Base-by-base conservation (phyloP, 352 stramenopile species). In the Blastocystis sp. region DNA sequence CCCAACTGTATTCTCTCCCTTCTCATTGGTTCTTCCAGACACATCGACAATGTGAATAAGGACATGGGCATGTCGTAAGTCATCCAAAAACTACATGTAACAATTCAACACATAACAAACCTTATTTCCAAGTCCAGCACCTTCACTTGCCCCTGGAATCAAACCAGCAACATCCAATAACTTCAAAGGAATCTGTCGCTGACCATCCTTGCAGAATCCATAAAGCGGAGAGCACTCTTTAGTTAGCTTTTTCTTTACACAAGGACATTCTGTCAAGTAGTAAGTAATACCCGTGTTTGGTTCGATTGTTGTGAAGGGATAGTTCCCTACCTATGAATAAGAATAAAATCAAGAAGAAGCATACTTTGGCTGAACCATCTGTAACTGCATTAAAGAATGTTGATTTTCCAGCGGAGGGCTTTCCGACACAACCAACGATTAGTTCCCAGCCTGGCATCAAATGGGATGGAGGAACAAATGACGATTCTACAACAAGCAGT, bases 71-170 rank as follows among this genome's bases (percentile, higher is more conserved):
- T 95, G 93, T 11, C 94, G 93, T 56, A 96, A 88, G 89, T 96
- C 94, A 82, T 96, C 94, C n/a, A 96, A 93, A 79, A 96, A 96
- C 89, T 96, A 66, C 42, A 22, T 5, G 4, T 58, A 5, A 68
- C 17, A 62, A 35, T 11, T 56, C 6, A 7, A 51, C 0, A 17
- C 3, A 84, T 92, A 95, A 17, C 99, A 92, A 91, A 99, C 99
- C 91, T 99, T 96, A 92, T 99, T 99, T 22, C 97, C 97, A 0
- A 99, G 92, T 0, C 97, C 97, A 27, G 95, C 94, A 35, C 95
- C 95, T 51, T 98, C 92, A 0, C 93, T 96, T 0, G 94, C 95
- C 73, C 95, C 95, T 90, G 96, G 96, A 33, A 98, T 94, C 0
- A 98, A 91, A 40, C 95, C 95, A 22, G 95, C 95, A 59, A 98